phyloP scores from a whole-genome alignment of 345 rosid genomes.

The Salix udensis region DNA sequence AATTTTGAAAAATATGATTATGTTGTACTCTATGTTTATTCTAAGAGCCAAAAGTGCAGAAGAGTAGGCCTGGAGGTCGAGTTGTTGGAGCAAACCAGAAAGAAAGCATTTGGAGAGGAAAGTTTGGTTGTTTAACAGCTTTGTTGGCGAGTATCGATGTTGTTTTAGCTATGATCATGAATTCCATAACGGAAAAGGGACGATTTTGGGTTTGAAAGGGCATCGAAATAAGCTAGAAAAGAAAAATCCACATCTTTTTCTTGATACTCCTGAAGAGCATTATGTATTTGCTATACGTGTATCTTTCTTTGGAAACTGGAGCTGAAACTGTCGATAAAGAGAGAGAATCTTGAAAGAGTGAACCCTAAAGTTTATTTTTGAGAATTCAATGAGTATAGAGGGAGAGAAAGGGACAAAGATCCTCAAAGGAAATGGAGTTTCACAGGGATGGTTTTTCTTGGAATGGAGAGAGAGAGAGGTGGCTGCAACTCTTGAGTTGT shows the following conservation, averaged over 20 bases:
- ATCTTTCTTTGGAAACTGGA: constrained; percentile 6
- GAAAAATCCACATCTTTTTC: constrained; percentile 23
- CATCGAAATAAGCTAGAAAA: not conserved
- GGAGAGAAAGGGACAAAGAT: not conserved
- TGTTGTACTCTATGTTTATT: not conserved
- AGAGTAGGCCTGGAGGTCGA: constrained; percentile 56
- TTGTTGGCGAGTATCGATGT: constrained; percentile 17
- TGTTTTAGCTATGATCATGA: constrained; percentile 12
- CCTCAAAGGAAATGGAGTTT: not conserved
- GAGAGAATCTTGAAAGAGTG: not conserved
- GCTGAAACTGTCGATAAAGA: not conserved
- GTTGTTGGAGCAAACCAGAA: constrained; percentile 72
- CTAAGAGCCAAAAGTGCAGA: constrained; percentile 27
- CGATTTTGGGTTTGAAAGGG: constrained; percentile 10
- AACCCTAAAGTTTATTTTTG: not conserved
- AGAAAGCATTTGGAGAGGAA: constrained; percentile 56
- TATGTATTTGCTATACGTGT: constrained; percentile 6
- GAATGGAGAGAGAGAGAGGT: not conserved
- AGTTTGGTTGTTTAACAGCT: constrained; percentile 42
- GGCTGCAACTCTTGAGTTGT: no score
- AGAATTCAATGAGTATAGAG: constrained; percentile 3
- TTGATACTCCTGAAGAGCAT: constrained; percentile 19
- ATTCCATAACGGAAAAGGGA: constrained; percentile 19
- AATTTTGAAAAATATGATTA: no score
- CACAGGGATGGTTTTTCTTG: not conserved